Evolutionary conservation across 257 asterid species (phyloP), one percentile per base, ranked within the genome.

Genomic region (Rhazya stricta): DNA sequence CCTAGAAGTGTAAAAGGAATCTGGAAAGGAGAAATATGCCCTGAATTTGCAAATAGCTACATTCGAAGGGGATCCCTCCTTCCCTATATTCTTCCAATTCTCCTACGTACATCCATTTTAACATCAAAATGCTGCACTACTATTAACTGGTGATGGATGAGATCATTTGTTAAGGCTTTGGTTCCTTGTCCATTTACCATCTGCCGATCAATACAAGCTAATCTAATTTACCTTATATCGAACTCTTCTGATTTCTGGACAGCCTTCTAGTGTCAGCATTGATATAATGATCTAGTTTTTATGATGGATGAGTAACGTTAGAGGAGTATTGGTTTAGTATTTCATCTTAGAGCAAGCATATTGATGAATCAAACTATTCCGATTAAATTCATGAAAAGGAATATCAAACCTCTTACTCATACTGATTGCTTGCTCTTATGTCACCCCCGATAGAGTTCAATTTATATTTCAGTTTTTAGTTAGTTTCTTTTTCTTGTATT

Each of bases 231-330:
- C 96, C 96, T 90, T 80, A 90, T 90, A 86, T 90, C 96, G 43
- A 90, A 90, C 82, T 81, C 91, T 61, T 88, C 96, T 1, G 91
- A 89, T 76, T 86, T 90, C 71, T 74, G 81, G n/a, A 88, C 96
- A 70, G 96, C 83, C n/a, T n/a, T n/a, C n/a, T n/a, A n/a, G n/a
- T n/a, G n/a, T n/a, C n/a, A n/a, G n/a, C n/a, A n/a, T n/a, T n/a
- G n/a, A n/a, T n/a, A n/a, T n/a, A n/a, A n/a, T n/a, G n/a, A n/a
- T n/a, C n/a, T n/a, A n/a, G n/a, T n/a, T n/a, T n/a, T n/a, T n/a
- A n/a, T n/a, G n/a, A n/a, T n/a, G n/a, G n/a, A n/a, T n/a, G n/a
- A n/a, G n/a, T n/a, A n/a, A n/a, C n/a, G n/a, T n/a, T n/a, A n/a
- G n/a, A n/a, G n/a, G n/a, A n/a, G n/a, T n/a, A n/a, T n/a, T n/a